Evolutionary conservation across 2,329 filamentous ascomycete species (phyloP).

Genomic region (Chaetomiaceae sp.): DNA sequence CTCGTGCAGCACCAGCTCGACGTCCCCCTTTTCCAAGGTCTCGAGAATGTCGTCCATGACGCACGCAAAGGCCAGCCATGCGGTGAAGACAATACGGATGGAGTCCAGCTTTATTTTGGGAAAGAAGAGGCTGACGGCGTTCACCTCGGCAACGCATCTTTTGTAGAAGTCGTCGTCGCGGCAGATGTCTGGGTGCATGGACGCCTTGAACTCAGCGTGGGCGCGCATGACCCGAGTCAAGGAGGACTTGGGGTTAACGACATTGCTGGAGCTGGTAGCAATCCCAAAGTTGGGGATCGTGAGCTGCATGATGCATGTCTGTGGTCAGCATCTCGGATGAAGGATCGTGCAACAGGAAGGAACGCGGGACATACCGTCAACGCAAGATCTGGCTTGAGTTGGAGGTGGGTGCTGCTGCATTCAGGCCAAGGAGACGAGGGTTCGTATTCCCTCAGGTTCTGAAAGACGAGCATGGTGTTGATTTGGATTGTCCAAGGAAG

Average conservation of each 20-base stretch:
- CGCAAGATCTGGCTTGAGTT: constrained; percentile 1
- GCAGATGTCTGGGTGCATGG: background rate
- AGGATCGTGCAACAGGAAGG: background rate
- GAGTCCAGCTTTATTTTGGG: constrained; percentile 8
- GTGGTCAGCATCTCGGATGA: background rate
- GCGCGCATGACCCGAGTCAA: constrained; percentile 4
- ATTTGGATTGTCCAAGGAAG: too few species aligned
- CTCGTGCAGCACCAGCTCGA: constrained; percentile 2
- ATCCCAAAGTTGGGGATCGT: constrained; percentile 12
- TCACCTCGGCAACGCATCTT: constrained; percentile 12
- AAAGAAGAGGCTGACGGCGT: constrained; percentile 18
- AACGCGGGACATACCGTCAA: constrained; percentile 2
- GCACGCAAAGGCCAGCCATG: constrained; percentile 17
- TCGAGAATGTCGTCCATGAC: constrained; percentile 18
- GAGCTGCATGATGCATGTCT: constrained; percentile 1
- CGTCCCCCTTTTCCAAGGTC: background rate
- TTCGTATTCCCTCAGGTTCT: constrained; percentile 4
- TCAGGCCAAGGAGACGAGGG: constrained; percentile 9
- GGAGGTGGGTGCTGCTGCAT: background rate
- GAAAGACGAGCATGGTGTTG: constrained; percentile 2
- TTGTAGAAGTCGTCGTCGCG: constrained; percentile 10
- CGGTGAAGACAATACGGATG: constrained; percentile 13
- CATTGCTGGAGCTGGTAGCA: background rate
- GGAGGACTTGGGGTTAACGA: background rate
- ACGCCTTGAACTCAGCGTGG: constrained; percentile 9